These are phyloP conservation scores for Cicer chorassanicum DNA, from an alignment of 306 rosid species.

Conservation along the genomic window DNA sequence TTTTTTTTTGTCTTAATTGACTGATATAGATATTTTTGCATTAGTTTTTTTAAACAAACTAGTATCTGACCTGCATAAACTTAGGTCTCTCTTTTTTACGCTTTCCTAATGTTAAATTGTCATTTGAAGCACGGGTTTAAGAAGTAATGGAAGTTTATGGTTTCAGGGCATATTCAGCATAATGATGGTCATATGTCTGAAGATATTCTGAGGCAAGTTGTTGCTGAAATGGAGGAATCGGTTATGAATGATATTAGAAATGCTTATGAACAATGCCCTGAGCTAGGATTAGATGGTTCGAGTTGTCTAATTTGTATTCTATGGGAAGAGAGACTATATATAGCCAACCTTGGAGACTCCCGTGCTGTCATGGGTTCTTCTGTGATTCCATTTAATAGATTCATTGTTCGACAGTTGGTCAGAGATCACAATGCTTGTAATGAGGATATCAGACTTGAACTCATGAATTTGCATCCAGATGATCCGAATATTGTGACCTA, in stretches of 20 bases:
- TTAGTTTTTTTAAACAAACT: neutral
- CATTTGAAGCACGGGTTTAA: neutral
- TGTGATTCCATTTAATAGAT: conserved; percentile 46
- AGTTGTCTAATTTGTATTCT: conserved; percentile 70
- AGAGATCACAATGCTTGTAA: conserved; percentile 61
- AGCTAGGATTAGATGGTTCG: conserved; percentile 59
- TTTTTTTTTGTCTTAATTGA: neutral
- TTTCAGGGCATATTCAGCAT: neutral
- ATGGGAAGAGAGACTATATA: conserved; percentile 57
- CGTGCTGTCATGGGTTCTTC: conserved; percentile 66
- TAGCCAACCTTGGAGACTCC: conserved; percentile 79
- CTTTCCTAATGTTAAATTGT: neutral
- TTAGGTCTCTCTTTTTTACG: neutral
- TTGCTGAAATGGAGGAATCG: conserved; percentile 59
- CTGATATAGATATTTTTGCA: neutral
- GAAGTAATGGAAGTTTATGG: neutral
- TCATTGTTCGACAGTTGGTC: conserved; percentile 57
- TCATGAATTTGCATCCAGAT: conserved; percentile 55
- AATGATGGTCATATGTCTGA: conserved; percentile 21
- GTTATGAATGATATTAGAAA: conserved; percentile 57
- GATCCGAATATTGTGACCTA: conserved; percentile 60
- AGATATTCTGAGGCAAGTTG: conserved; percentile 50
- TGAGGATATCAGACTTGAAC: conserved; percentile 63
- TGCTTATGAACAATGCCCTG: conserved; percentile 45
- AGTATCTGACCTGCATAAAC: neutral